Evolutionary conservation across 1,284 basidiomycete genomes (phyloP).

Genomic region (Moniliella sp.): DNA sequence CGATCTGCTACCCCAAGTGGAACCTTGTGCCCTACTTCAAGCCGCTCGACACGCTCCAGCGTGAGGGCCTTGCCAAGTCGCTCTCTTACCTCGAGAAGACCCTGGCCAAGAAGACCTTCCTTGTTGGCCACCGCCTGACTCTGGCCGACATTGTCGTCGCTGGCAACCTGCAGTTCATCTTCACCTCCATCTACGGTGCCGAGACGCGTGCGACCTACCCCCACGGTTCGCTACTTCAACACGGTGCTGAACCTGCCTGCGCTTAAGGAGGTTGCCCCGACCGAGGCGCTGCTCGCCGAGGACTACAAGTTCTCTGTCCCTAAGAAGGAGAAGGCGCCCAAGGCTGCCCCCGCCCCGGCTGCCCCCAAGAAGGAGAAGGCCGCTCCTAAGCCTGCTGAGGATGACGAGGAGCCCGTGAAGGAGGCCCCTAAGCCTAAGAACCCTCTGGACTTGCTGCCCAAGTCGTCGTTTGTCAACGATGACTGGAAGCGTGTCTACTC

Average conservation of each 20-base stretch:
- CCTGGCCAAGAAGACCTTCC: conserved; percentile 61
- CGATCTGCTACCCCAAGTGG: conserved; percentile 9
- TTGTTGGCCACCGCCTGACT: conserved; percentile 80
- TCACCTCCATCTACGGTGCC: conserved; percentile 9
- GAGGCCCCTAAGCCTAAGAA: conserved; percentile 61
- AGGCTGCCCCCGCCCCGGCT: conserved; percentile 3
- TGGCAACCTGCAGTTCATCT: conserved; percentile 22
- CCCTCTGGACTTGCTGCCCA: conserved; percentile 74
- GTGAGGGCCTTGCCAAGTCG: conserved; percentile 35
- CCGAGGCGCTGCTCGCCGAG: conserved; percentile 49
- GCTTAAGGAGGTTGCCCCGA: conserved; percentile 15
- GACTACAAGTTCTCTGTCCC: conserved; percentile 52
- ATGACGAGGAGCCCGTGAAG: no score
- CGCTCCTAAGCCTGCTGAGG: no score
- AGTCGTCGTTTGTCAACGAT: conserved; percentile 77
- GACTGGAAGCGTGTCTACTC: conserved; percentile 96
- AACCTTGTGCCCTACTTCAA: conserved; percentile 33
- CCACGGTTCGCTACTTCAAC: conserved; percentile 55
- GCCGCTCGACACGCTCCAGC: conserved; percentile 42
- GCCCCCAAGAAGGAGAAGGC: conserved; percentile 1
- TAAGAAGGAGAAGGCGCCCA: conserved; percentile 40
- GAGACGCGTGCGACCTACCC: conserved; percentile 36
- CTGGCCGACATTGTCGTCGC: conserved; percentile 66
- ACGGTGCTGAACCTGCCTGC: conserved; percentile 49
- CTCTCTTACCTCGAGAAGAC: conserved; percentile 51